Conservation (phyloP, 1,139 yeast species). For the Pichia kudriavzevii region DNA sequence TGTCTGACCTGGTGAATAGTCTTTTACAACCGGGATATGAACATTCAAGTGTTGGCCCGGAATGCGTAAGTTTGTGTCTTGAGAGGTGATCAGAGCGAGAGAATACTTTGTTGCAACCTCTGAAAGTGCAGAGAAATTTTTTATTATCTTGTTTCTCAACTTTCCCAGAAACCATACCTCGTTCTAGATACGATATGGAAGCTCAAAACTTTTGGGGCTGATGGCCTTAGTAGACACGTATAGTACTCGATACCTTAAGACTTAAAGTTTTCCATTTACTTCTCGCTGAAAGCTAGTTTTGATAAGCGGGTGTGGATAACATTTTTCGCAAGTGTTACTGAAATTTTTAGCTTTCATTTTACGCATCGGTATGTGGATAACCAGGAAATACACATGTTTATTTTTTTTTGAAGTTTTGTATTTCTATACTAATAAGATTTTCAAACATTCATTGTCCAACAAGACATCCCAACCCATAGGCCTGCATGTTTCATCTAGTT, state of each 20-base stretch:
- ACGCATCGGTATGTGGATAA: too few species aligned
- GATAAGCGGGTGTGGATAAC: too few species aligned
- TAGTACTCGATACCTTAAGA: too few species aligned
- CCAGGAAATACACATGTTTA: too few species aligned
- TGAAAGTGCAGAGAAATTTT: slow-evolving; percentile 41
- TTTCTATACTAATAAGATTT: background rate
- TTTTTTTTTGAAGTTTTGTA: background rate
- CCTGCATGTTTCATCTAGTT: background rate
- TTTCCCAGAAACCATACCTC: too few species aligned
- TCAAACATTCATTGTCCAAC: slow-evolving; percentile 5
- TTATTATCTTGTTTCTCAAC: too few species aligned
- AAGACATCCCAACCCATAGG: slow-evolving; percentile 9
- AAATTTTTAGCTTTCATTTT: too few species aligned
- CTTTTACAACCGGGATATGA: slow-evolving; percentile 35
- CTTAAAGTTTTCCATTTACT: too few species aligned
- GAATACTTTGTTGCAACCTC: slow-evolving; percentile 53
- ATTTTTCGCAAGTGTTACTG: background rate
- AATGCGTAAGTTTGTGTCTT: slow-evolving; percentile 33
- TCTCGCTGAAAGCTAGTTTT: too few species aligned
- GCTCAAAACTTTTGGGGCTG: too few species aligned
- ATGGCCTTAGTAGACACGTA: too few species aligned
- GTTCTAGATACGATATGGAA: too few species aligned
- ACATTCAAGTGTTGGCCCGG: slow-evolving; percentile 23
- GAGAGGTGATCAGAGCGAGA: slow-evolving; percentile 42
- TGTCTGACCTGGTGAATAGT: slow-evolving; percentile 24